A percentile compares a stretch with the other conserved stretches of the same genome.
phyloP scores from a whole-genome alignment of 805 yeast species.

The Clavispora carvajalis region DNA sequence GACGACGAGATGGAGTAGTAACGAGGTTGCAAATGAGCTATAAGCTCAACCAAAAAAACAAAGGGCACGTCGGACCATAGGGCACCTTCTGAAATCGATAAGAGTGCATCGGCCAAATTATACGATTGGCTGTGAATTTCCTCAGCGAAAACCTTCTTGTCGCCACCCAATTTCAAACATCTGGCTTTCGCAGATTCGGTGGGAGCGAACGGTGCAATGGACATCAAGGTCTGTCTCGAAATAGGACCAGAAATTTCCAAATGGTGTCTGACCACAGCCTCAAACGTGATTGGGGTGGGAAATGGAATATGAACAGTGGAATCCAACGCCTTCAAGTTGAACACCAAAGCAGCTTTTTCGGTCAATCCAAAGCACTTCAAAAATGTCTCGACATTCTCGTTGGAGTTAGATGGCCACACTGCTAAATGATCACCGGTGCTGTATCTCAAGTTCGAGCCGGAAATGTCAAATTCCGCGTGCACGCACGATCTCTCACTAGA shows the following conservation, averaged over 20 bases:
- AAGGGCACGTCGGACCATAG: constrained; percentile 81
- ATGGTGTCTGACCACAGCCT: constrained; percentile 76
- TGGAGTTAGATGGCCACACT: constrained; percentile 86
- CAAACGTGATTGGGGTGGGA: constrained; percentile 85
- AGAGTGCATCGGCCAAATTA: constrained; percentile 73
- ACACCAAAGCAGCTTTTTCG: constrained; percentile 48
- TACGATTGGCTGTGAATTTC: constrained; percentile 56
- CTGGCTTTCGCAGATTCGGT: constrained; percentile 46
- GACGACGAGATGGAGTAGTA: constrained; percentile 95
- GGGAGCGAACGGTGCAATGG: constrained; percentile 81
- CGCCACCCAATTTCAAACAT: constrained; percentile 52
- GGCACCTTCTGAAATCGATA: constrained; percentile 52
- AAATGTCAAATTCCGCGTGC: constrained; percentile 83
- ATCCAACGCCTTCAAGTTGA: constrained; percentile 66
- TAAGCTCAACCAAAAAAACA: constrained; percentile 73
- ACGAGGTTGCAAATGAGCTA: constrained; percentile 85
- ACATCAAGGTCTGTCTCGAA: constrained; percentile 77
- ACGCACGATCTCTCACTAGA: constrained; percentile 68
- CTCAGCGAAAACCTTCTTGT: constrained; percentile 63
- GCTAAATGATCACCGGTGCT: constrained; percentile 96
- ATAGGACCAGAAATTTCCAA: constrained; percentile 90
- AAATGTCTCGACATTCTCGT: constrained; percentile 67
- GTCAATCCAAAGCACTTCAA: constrained; percentile 57
- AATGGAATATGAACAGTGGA: constrained; percentile 58
- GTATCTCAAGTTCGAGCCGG: constrained; percentile 70